Percentiles rank a stretch among this genome's conserved stretches.
Conservation (phyloP, 225 moss, liverwort and hornwort species). For the Physcomitrium patens region DNA sequence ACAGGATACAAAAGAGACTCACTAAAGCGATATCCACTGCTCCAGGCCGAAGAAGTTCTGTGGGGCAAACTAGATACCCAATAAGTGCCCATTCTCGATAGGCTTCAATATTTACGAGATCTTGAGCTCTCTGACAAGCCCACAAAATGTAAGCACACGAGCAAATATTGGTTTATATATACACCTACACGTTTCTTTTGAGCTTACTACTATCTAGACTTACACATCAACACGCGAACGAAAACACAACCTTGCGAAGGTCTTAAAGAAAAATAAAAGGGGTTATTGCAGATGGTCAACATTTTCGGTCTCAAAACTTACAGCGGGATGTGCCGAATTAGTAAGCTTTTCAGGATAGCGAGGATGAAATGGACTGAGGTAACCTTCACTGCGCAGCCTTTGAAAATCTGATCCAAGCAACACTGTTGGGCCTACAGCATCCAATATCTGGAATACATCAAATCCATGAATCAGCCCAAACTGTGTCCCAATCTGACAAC, state of each 20-base stretch:
- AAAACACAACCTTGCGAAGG: neutral
- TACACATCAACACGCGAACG: neutral
- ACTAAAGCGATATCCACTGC: conserved; percentile 94
- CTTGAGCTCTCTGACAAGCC: conserved; percentile 82
- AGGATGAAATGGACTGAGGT: conserved; percentile 98
- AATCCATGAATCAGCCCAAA: conserved; percentile 10
- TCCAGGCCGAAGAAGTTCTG: conserved; percentile 86
- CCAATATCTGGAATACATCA: conserved; percentile 69
- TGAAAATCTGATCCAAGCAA: conserved; percentile 95
- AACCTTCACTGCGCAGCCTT: conserved; percentile 94
- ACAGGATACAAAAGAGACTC: conserved; percentile 19
- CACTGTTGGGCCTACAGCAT: conserved; percentile 91
- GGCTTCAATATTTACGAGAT: conserved; percentile 86
- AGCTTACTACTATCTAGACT: neutral
- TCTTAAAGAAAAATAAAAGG: neutral
- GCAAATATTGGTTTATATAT: neutral
- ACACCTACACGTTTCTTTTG: neutral
- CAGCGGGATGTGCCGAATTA: conserved; percentile 95
- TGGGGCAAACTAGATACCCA: conserved; percentile 95
- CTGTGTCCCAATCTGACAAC: neutral
- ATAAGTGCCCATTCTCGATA: conserved; percentile 97
- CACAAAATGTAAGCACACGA: conserved; percentile 19
- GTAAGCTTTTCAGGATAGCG: conserved; percentile 99
- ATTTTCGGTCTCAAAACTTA: conserved; percentile 34
- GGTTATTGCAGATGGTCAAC: neutral